These are phyloP conservation scores for Nemania sp. DNA, from an alignment of 2,329 filamentous ascomycete species.

Conservation along the genomic window DNA sequence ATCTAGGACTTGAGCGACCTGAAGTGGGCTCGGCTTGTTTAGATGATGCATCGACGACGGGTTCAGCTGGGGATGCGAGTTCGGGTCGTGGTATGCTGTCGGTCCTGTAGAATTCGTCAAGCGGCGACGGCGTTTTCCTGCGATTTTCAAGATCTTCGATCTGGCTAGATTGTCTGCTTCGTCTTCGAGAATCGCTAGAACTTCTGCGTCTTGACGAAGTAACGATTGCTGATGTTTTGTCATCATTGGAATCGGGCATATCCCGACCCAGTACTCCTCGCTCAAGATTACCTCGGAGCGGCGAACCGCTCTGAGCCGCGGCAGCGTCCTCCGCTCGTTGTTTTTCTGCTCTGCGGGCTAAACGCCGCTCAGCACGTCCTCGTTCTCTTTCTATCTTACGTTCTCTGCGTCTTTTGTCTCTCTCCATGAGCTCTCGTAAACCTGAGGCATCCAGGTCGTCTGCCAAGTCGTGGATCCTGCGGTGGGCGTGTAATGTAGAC, in stretches of 20 bases:
- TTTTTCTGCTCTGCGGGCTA: conserved; percentile 69
- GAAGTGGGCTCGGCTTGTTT: conserved; percentile 21
- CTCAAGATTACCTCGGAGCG: conserved; percentile 60
- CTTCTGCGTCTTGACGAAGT: conserved; percentile 59
- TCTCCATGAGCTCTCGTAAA: conserved; percentile 84
- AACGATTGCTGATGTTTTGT: conserved; percentile 57
- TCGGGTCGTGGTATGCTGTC: conserved; percentile 48
- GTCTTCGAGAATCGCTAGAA: conserved; percentile 43
- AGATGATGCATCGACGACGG: conserved; percentile 8
- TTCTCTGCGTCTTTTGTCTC: conserved; percentile 80
- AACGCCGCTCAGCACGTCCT: conserved; percentile 65
- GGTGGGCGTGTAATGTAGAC: conserved; percentile 61
- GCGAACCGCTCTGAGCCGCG: conserved; percentile 54
- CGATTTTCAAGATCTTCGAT: conserved; percentile 26
- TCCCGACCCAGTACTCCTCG: conserved; percentile 64
- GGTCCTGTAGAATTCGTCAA: conserved; percentile 54
- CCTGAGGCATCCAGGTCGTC: conserved; percentile 85
- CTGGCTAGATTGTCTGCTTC: conserved; percentile 34
- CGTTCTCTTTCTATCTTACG: conserved; percentile 70
- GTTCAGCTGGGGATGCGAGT: conserved; percentile 25
- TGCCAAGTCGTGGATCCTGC: conserved; percentile 71
- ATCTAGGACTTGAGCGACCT: conserved; percentile 38
- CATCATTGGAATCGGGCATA: conserved; percentile 58
- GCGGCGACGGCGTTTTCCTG: conserved; percentile 39
- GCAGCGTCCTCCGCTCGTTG: conserved; percentile 62